Conservation (phyloP, 2,329 filamentous ascomycete genomes). For the Cercospora canescens region DNA sequence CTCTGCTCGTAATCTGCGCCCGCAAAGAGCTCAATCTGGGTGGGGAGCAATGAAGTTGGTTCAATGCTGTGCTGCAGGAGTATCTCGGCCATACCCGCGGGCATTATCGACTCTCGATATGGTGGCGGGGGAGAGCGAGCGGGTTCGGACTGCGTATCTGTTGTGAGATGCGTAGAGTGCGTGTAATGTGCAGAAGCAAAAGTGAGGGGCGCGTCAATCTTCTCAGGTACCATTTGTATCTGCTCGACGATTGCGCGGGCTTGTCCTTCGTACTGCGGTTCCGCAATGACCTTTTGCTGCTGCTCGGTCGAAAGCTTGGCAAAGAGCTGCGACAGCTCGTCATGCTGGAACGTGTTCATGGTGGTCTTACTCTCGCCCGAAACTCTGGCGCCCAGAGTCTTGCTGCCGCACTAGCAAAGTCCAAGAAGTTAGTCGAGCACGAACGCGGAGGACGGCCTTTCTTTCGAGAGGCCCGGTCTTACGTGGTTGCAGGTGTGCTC, state of each 20-base stretch:
- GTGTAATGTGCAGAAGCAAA: constrained; percentile 85
- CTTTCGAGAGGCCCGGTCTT: constrained; percentile 35
- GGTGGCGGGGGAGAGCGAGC: constrained; percentile 34
- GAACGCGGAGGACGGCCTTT: constrained; percentile 19
- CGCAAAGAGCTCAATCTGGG: constrained; percentile 77
- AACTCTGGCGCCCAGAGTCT: constrained; percentile 45
- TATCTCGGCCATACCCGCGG: constrained; percentile 42
- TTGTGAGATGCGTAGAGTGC: constrained; percentile 69
- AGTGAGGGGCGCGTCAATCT: constrained; percentile 52
- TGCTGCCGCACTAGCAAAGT: constrained; percentile 43
- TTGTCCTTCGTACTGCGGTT: constrained; percentile 25
- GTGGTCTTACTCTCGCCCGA: constrained; percentile 43
- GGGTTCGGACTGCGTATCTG: constrained; percentile 40
- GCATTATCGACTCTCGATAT: constrained; percentile 32
- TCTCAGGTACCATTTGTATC: constrained; percentile 20
- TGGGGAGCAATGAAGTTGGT: constrained; percentile 65
- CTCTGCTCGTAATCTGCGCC: constrained; percentile 72
- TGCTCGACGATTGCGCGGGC: constrained; percentile 17
- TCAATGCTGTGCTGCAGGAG: constrained; percentile 70
- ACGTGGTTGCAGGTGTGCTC: constrained; percentile 48
- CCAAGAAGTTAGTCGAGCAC: constrained; percentile 25
- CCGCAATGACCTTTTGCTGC: constrained; percentile 50
- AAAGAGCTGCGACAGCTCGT: constrained; percentile 81
- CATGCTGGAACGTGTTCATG: constrained; percentile 63
- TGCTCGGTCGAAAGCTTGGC: constrained; percentile 51